Conservation (phyloP, 2,329 filamentous ascomycete genomes). For the Pseudocercospora fuligena region DNA sequence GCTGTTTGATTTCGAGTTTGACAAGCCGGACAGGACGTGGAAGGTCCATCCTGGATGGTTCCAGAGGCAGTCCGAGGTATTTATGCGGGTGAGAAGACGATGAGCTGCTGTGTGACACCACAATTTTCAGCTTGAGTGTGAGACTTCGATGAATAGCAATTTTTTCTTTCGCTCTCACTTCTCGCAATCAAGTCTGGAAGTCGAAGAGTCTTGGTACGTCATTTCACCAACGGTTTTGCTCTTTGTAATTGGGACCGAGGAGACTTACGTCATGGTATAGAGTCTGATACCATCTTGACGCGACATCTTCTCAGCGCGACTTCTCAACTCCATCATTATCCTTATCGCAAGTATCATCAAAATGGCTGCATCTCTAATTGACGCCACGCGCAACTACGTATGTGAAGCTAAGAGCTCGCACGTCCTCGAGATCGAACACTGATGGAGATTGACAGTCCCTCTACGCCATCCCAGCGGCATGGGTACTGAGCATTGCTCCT, state of each 20-base stretch:
- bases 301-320: too few species aligned
- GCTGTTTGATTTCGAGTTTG: conserved; percentile 14
- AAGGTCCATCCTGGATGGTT: conserved; percentile 20
- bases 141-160: too few species aligned
- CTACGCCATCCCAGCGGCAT: conserved; percentile 39
- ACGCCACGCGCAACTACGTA: conserved; percentile 23
- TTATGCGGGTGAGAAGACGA: conserved; percentile 7
- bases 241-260: too few species aligned
- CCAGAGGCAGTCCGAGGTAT: conserved; percentile 14
- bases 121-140: too few species aligned
- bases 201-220: too few species aligned
- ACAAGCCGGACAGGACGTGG: conserved; percentile 16
- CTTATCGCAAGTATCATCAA: background rate
- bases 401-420: too few species aligned
- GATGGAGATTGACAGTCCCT: conserved; percentile 23
- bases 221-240: too few species aligned
- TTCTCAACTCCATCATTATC: background rate
- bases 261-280: too few species aligned
- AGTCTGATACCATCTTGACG: too few species aligned
- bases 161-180: too few species aligned
- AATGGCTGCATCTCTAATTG: conserved; percentile 21
- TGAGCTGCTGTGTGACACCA: background rate
- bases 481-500: conserved; percentile 15
- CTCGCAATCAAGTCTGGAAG: too few species aligned
- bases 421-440: background rate